Conservation (phyloP, 441 rosid genomes). For the Gossypium aridum region DNA sequence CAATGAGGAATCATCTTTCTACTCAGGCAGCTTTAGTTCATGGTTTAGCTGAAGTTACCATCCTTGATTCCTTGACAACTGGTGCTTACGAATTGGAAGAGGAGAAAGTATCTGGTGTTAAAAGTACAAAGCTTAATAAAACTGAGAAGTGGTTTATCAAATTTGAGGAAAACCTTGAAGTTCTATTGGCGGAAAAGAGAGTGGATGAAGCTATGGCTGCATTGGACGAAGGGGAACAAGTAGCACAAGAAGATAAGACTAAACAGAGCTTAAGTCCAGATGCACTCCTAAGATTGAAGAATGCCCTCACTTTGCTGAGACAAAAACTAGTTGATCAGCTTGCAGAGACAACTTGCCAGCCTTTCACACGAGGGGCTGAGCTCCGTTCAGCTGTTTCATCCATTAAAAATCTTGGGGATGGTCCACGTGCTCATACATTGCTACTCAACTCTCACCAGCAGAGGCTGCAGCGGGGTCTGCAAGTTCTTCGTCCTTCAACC, state of each 20-base stretch:
- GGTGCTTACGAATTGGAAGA: slow-evolving; percentile 37
- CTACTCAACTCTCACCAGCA: slow-evolving; percentile 56
- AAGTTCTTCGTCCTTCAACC: slow-evolving; percentile 50
- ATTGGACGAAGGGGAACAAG: slow-evolving; percentile 59
- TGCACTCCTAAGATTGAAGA: slow-evolving; percentile 36
- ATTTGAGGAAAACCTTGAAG: slow-evolving; percentile 66
- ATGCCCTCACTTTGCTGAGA: slow-evolving; percentile 48
- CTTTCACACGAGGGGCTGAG: slow-evolving; percentile 65
- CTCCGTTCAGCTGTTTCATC: slow-evolving; percentile 68
- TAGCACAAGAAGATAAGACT: slow-evolving; percentile 39
- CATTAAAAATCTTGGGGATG: slow-evolving; percentile 79
- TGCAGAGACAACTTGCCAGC: slow-evolving; percentile 58
- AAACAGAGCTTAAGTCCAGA: slow-evolving; percentile 34
- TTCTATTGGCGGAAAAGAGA: slow-evolving; percentile 79
- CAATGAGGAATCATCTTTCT: slow-evolving; percentile 74
- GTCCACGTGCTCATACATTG: slow-evolving; percentile 81
- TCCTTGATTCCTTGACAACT: slow-evolving; percentile 43
- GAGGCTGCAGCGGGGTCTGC: slow-evolving; percentile 43
- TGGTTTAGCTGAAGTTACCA: slow-evolving; percentile 61
- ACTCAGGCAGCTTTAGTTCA: slow-evolving; percentile 84
- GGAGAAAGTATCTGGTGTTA: slow-evolving; percentile 32
- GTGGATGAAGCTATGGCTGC: slow-evolving; percentile 73
- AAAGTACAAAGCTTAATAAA: slow-evolving; percentile 39
- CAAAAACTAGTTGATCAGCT: slow-evolving; percentile 75
- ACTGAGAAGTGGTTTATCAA: slow-evolving; percentile 60